Conservation (phyloP, 2,329 filamentous ascomycete genomes). For the Colletotrichum spaethianum region DNA sequence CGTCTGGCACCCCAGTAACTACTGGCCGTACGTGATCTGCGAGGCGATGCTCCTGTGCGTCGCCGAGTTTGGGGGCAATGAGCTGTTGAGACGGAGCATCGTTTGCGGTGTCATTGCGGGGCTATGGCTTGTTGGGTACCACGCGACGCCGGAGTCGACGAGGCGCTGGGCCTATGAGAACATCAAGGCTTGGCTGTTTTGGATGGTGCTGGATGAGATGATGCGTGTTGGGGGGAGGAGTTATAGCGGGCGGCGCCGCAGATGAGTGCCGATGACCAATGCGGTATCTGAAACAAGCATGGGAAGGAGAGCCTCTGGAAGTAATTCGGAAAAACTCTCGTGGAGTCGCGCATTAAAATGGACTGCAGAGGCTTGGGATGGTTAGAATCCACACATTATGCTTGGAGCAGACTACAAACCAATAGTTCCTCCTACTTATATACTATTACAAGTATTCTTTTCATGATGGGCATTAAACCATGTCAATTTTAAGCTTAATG, state of each 20-base stretch:
- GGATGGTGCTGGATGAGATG: constrained; percentile 42
- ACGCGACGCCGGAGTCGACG: constrained; percentile 41
- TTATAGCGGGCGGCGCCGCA: constrained; percentile 13
- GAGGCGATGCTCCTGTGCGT: constrained; percentile 42
- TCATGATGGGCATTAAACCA: no score
- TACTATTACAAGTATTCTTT: background rate
- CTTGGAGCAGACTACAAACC: background rate
- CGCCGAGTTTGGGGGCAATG: constrained; percentile 44
- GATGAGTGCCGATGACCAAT: background rate
- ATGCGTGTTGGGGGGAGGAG: constrained; percentile 41
- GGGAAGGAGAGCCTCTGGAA: background rate
- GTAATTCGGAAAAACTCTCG: no score
- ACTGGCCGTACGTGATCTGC: constrained; percentile 43
- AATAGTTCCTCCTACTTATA: background rate
- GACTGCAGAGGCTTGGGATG: background rate
- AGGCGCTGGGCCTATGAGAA: constrained; percentile 44
- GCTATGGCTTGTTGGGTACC: constrained; percentile 43
- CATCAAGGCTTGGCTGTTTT: constrained; percentile 42
- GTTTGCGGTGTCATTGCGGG: constrained; percentile 40
- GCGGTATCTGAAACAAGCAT: background rate
- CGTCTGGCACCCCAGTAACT: constrained; percentile 43
- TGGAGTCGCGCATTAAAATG: background rate
- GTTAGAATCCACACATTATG: background rate
- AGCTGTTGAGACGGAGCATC: constrained; percentile 41
- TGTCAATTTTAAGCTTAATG: background rate